Percentiles rank a stretch among this genome's conserved stretches.
Conservation (phyloP, 2,329 filamentous ascomycete genomes). For the Zopfia rhizophila region DNA sequence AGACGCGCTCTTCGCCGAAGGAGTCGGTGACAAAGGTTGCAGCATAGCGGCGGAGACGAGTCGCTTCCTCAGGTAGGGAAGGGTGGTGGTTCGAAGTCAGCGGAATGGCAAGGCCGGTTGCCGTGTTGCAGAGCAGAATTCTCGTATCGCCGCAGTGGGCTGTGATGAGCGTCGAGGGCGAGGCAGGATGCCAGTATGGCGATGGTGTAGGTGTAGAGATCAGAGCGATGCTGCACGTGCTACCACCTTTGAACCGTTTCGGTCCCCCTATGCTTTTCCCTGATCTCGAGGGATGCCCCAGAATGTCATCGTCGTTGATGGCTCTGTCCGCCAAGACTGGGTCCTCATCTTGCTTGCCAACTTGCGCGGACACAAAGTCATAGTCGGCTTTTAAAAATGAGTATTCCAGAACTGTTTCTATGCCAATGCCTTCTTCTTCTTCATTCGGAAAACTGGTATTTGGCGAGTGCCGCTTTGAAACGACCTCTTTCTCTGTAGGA, state of each 20-base stretch:
- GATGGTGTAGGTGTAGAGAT: constrained; percentile 91
- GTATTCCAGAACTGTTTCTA: constrained; percentile 86
- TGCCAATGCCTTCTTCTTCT: constrained; percentile 61
- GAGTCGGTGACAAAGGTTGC: constrained; percentile 91
- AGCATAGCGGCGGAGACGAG: constrained; percentile 84
- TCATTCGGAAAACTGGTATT: constrained; percentile 35
- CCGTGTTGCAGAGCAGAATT: constrained; percentile 87
- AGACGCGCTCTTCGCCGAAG: constrained; percentile 96
- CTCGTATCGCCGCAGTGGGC: constrained; percentile 95
- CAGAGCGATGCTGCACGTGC: constrained; percentile 87
- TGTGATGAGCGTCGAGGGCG: constrained; percentile 83
- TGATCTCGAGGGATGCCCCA: constrained; percentile 69
- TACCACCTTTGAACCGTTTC: constrained; percentile 89
- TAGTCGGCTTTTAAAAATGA: constrained; percentile 94
- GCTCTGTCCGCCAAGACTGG: constrained; percentile 77
- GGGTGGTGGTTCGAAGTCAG: constrained; percentile 94
- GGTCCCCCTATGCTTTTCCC: constrained; percentile 74
- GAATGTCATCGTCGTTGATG: constrained; percentile 84
- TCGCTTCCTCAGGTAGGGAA: constrained; percentile 83
- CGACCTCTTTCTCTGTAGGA: constrained; percentile 44
- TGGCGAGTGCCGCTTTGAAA: constrained; percentile 35
- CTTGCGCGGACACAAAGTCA: constrained; percentile 92
- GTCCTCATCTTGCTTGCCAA: constrained; percentile 79
- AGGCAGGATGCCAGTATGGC: constrained; percentile 94
- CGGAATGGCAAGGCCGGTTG: constrained; percentile 80